Base-by-base conservation (phyloP, 495 filamentous ascomycete species). In the Antarctomyces pellizariae region DNA sequence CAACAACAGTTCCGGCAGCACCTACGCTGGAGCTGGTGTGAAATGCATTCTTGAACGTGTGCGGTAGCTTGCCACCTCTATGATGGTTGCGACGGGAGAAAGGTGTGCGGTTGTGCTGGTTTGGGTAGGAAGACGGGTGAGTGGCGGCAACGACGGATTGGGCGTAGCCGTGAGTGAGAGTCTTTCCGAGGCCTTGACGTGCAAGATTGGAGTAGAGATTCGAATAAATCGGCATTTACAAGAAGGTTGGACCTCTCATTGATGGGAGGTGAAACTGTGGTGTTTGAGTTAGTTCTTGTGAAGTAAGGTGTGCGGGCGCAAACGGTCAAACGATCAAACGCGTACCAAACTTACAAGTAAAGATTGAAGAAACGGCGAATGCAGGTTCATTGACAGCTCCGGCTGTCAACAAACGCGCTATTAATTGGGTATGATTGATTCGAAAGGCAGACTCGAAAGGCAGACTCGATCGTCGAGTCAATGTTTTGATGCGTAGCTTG, bases 111-210 rank as follows among this genome's bases (percentile, higher is more conserved):
- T 60, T 59, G 33, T 58, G 72, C 4, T 70, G 56, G 24, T 79
- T 80, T 45, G 80, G 67, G 57, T 80, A 75, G 48, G 76, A 64
- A n/a, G 72, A 71, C 24, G 56, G 55, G 43, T 93, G 83, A 25
- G 80, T 78, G 30, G 78, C 83, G 36, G 86, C 86, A 50, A 95
- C 84, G 54, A 97, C 71, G 37, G 84, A 89, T 48, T 93, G 84
- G 48, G 80, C 78, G 62, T 90, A 93, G 53, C 83, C 84, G 64
- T 91, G 79, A 46, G 79, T 83, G 49, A 95, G 72, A 49, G 79
- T 75, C 63, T 95, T 95, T 38, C 75, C 65, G 46, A 92, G 73
- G 69, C 76, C 84, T 57, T 83, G 78, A 54, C 89, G 86, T 66
- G 89, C 78, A 64, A 95, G 71, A 53, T 80, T 76, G 57, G 82